These are phyloP conservation scores for Plasmodium cynomolgi DNA, from an alignment of 169 alveolate genomes.

Conservation along the genomic window DNA sequence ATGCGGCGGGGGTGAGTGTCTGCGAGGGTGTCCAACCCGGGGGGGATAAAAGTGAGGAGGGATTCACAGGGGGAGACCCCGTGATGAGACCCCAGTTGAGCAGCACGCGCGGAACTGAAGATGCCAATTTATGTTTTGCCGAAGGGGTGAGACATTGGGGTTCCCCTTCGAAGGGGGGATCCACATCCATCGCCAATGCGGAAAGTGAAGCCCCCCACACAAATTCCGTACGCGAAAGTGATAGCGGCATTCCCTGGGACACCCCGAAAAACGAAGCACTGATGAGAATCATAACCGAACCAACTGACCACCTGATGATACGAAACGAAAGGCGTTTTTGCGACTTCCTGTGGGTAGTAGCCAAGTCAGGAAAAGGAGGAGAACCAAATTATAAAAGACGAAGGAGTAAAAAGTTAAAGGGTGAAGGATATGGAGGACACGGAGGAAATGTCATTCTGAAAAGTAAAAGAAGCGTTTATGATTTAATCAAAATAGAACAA, in stretches of 20 bases:
- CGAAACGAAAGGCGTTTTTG: constrained; percentile 83
- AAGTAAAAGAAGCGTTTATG: constrained; percentile 80
- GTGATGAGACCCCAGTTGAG: not conserved
- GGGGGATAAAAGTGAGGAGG: not conserved
- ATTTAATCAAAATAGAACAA: constrained; percentile 81
- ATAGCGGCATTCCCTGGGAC: not conserved
- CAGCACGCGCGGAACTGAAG: not conserved
- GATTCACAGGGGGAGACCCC: not conserved
- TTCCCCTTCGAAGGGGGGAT: not conserved
- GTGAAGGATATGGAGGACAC: constrained; percentile 89
- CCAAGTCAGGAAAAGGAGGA: constrained; percentile 86
- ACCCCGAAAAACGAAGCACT: constrained; percentile 30
- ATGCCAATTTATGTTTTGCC: not conserved
- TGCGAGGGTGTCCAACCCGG: not conserved
- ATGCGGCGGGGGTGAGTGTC: not conserved
- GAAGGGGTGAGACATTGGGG: not conserved
- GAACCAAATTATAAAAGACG: constrained; percentile 78
- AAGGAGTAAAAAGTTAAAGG: constrained; percentile 79
- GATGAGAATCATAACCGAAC: constrained; percentile 51
- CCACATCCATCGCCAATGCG: not conserved
- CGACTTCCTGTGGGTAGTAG: constrained; percentile 80
- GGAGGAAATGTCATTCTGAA: constrained; percentile 84
- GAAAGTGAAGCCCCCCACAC: not conserved
- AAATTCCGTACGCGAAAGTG: not conserved
- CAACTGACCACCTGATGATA: constrained; percentile 59